Percentiles rank a stretch among this genome's conserved stretches.
Evolutionary conservation across 768 basidiomycete genomes (phyloP).

Genomic region (Gymnopilus dilepis): DNA sequence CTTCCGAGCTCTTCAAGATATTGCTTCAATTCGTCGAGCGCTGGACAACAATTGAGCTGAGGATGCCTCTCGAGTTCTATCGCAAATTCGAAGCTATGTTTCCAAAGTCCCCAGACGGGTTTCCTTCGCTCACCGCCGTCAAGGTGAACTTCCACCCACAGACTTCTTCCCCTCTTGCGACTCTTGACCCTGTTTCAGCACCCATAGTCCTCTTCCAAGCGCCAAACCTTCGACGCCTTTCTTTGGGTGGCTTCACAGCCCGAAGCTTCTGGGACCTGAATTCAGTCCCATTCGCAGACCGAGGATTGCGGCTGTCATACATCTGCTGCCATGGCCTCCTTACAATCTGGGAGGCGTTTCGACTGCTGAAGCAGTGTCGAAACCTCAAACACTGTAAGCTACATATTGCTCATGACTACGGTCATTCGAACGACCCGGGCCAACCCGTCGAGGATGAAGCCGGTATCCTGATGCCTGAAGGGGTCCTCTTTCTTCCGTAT

Average conservation of each 20-base stretch:
- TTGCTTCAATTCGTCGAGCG: constrained; percentile 3
- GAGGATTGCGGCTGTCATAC: neutral
- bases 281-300: neutral
- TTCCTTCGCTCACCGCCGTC: neutral
- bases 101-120: neutral
- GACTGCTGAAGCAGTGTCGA: neutral
- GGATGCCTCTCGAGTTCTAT: constrained; percentile 10
- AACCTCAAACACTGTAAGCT: neutral
- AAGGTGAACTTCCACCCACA: constrained; percentile 1
- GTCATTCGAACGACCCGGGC: neutral
- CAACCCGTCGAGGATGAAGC: neutral
- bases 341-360: neutral
- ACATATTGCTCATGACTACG: neutral
- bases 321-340: neutral
- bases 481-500: neutral
- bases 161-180: neutral
- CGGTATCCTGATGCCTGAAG: neutral
- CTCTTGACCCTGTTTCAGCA: neutral
- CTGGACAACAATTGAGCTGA: constrained; percentile 14
- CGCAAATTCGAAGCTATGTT: constrained; percentile 8
- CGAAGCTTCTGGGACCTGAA: constrained; percentile 1
- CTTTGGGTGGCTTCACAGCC: neutral
- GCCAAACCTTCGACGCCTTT: constrained; percentile 2
- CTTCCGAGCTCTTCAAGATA: constrained; percentile 1
- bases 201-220: neutral